A percentile compares a stretch with the other conserved stretches of the same genome.
These are phyloP conservation scores for Tieghemiomyces parasiticus DNA, from an alignment of 192 early-diverging fungal genomes.

Conservation along the genomic window DNA sequence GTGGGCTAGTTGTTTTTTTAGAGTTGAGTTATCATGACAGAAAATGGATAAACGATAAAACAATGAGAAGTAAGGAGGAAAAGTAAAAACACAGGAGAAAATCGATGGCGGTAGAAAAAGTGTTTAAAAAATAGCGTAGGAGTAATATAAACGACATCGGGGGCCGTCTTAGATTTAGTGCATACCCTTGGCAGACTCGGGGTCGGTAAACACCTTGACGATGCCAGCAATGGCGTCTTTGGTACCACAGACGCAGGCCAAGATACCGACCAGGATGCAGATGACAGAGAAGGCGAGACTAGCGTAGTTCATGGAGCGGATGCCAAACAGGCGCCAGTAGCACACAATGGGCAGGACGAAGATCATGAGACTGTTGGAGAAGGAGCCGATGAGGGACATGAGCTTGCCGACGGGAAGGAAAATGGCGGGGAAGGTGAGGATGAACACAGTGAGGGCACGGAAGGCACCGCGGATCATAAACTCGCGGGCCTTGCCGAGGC, in stretches of 20 bases:
- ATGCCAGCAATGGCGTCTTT: constrained; percentile 43
- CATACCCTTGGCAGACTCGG: too few species aligned
- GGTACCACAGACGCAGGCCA: constrained; percentile 47
- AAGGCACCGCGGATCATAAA: constrained; percentile 32
- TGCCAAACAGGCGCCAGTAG: constrained; percentile 52
- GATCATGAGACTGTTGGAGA: constrained; percentile 51
- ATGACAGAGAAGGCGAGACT: constrained; percentile 32
- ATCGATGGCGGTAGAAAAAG: too few species aligned
- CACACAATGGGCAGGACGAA: constrained; percentile 62
- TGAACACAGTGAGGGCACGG: constrained; percentile 34
- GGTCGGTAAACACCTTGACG: too few species aligned
- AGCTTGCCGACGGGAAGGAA: constrained; percentile 58
- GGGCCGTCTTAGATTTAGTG: too few species aligned
- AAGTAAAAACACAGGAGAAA: too few species aligned
- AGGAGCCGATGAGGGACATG: constrained; percentile 55
- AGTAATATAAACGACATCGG: too few species aligned
- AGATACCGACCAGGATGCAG: constrained; percentile 34
- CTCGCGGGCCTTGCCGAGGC: constrained; percentile 27
- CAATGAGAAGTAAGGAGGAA: too few species aligned
- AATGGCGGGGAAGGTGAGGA: constrained; percentile 39
- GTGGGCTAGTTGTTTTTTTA: too few species aligned
- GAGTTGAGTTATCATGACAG: too few species aligned
- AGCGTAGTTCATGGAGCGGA: constrained; percentile 25
- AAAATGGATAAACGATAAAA: too few species aligned
- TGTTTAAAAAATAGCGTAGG: too few species aligned